phyloP scores from a whole-genome alignment of 1,139 yeast genomes.

The Saccharomyces hybrid region DNA sequence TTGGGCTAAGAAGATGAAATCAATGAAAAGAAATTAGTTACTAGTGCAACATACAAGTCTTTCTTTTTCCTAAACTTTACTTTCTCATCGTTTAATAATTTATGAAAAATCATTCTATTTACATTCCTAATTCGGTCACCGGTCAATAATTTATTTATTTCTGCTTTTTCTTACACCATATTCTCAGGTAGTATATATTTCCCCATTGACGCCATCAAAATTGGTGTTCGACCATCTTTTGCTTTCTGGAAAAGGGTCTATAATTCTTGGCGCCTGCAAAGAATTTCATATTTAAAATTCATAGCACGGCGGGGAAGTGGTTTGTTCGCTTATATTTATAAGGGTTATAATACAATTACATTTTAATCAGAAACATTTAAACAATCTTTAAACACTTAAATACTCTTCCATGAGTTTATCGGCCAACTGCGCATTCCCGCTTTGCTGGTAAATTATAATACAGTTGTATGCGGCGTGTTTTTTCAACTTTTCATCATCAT shows the following conservation, averaged over 20 bases:
- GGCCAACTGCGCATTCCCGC: slow-evolving; percentile 66
- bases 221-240: neutral
- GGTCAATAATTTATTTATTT: neutral
- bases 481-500: slow-evolving; percentile 49
- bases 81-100: neutral
- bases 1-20: slow-evolving; percentile 51
- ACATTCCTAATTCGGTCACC: neutral
- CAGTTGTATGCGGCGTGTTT: slow-evolving; percentile 83
- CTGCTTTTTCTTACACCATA: neutral
- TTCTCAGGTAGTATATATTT: neutral
- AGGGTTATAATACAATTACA: neutral
- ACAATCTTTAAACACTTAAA: slow-evolving; percentile 30
- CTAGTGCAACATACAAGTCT: neutral
- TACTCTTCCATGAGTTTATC: slow-evolving; percentile 55
- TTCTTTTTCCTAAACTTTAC: neutral
- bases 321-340: neutral
- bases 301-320: neutral
- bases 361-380: neutral
- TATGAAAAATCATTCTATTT: neutral
- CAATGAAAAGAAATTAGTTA: slow-evolving; percentile 1
- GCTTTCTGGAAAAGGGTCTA: neutral
- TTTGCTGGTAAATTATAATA: slow-evolving; percentile 60
- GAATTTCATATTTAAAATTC: neutral
- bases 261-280: neutral
- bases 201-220: neutral